phyloP scores from a whole-genome alignment of 306 rosid genomes.

The Gastrolobium villosum region DNA sequence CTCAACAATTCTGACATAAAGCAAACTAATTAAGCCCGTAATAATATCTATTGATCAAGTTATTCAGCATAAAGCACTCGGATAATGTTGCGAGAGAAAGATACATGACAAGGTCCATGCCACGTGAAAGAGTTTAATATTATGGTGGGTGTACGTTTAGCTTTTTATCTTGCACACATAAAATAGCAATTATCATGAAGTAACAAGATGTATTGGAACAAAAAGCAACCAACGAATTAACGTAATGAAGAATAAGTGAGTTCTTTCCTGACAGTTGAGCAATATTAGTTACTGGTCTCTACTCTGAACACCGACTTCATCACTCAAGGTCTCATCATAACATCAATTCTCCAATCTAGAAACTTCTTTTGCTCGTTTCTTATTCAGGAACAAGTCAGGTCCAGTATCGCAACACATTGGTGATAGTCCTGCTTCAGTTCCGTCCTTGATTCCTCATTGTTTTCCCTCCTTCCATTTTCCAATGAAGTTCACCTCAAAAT shows the following conservation, averaged over 20 bases:
- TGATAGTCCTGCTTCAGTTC: slow-evolving; percentile 76
- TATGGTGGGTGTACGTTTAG: too few species aligned
- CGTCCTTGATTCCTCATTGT: slow-evolving; percentile 47
- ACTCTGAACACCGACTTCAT: slow-evolving; percentile 55
- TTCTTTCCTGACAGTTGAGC: too few species aligned
- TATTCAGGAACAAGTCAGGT: slow-evolving; percentile 55
- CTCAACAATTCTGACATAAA: too few species aligned
- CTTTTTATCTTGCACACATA: too few species aligned
- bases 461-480: slow-evolving; percentile 60
- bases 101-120: background rate
- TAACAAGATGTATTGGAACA: too few species aligned
- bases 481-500: background rate
- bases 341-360: slow-evolving; percentile 78
- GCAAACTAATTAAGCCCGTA: background rate
- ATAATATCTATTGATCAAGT: background rate
- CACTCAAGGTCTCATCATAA: slow-evolving; percentile 68
- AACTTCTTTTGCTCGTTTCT: slow-evolving; percentile 80
- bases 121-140: background rate
- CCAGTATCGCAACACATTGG: slow-evolving; percentile 65
- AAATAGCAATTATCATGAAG: too few species aligned
- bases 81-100: background rate
- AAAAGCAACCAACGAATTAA: too few species aligned
- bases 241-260: too few species aligned
- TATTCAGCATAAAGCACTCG: background rate
- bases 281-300: background rate